Evolutionary conservation across 495 filamentous ascomycete genomes (phyloP).

Genomic region (Hypoxylon cercidicola): DNA sequence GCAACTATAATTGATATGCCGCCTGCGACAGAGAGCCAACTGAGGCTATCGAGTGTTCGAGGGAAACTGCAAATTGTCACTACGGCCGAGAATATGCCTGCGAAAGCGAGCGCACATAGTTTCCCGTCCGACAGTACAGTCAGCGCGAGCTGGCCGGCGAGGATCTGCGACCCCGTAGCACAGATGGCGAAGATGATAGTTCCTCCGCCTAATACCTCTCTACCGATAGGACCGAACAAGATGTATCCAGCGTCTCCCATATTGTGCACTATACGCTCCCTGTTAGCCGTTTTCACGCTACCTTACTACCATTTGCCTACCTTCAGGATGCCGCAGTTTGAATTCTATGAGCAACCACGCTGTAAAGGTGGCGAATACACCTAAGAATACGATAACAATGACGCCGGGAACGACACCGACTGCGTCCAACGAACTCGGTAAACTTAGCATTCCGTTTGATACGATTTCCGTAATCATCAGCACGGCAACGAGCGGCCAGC

Average conservation of each 20-base stretch:
- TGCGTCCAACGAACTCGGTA: conserved; percentile 63
- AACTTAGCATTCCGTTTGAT: conserved; percentile 68
- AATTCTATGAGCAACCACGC: conserved; percentile 75
- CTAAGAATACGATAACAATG: conserved; percentile 55
- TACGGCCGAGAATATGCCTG: conserved; percentile 64
- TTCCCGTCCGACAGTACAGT: conserved; percentile 68
- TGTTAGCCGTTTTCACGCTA: not conserved
- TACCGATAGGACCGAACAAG: conserved; percentile 65
- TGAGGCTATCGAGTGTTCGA: conserved; percentile 67
- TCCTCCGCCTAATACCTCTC: conserved; percentile 66
- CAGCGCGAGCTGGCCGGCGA: conserved; percentile 71
- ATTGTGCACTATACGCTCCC: conserved; percentile 63
- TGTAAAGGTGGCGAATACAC: conserved; percentile 72
- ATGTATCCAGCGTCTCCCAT: conserved; percentile 73
- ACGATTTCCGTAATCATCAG: conserved; percentile 73
- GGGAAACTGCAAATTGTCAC: conserved; percentile 66
- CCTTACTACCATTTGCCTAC: conserved; percentile 7
- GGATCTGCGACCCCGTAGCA: conserved; percentile 73
- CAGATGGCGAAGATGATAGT: conserved; percentile 74
- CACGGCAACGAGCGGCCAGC: conserved; percentile 63
- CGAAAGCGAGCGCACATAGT: conserved; percentile 69
- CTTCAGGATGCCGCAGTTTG: conserved; percentile 61
- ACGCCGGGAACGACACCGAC: conserved; percentile 67
- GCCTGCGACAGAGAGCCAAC: conserved; percentile 66
- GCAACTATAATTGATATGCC: conserved; percentile 62